phyloP scores from a whole-genome alignment of 169 alveolate species.

The Eimeria acervulina region DNA sequence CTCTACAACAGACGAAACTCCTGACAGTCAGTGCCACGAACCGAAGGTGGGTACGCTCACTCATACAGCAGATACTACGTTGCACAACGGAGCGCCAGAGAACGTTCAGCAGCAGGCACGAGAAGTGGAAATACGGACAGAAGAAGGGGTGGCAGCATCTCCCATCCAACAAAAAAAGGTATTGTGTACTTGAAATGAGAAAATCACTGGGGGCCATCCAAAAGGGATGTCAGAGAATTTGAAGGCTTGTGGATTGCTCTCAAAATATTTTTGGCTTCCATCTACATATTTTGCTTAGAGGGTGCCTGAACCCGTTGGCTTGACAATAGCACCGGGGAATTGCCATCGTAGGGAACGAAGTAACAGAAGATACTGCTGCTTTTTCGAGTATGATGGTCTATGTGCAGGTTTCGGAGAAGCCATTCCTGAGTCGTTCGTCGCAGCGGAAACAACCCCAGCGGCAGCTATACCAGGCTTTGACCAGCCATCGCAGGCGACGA shows the following conservation, averaged over 20 bases:
- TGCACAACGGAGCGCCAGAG: neutral
- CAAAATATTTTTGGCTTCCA: neutral
- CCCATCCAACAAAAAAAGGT: neutral
- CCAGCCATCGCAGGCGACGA: conserved; percentile 66
- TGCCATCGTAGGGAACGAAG: neutral
- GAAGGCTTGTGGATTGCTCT: neutral
- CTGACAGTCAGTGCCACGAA: conserved; percentile 1
- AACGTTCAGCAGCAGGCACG: neutral
- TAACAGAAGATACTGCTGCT: neutral
- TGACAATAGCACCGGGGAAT: neutral
- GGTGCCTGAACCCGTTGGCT: neutral
- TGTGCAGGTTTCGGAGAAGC: conserved; percentile 36
- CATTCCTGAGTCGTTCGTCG: neutral
- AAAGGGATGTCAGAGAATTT: neutral
- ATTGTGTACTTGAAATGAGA: neutral
- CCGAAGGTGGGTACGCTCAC: neutral
- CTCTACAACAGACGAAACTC: conserved; percentile 8
- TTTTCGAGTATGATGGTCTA: neutral
- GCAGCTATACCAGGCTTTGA: conserved; percentile 7
- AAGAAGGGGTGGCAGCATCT: neutral
- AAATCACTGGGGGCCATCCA: neutral
- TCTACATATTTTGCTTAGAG: neutral
- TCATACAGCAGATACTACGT: neutral
- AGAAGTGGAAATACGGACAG: neutral
- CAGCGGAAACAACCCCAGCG: conserved; percentile 60